Evolutionary conservation across 1,284 basidiomycete genomes (phyloP), one percentile per base, ranked within the genome.

Genomic region (Schizopora paradoxa): DNA sequence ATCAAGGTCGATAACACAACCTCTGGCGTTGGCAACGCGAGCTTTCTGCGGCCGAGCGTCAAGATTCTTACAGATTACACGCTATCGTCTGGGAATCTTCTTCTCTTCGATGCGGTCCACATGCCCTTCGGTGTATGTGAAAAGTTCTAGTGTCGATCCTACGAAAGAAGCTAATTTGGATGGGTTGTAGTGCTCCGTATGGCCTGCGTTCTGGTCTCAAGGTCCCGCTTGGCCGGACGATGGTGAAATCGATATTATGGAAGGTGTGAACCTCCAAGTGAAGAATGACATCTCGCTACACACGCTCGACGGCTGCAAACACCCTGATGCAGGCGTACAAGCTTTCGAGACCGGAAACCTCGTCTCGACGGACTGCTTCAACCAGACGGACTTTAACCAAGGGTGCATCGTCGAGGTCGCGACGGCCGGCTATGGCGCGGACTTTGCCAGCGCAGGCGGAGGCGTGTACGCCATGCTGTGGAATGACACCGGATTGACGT

Each of bases 241-340:
- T 10, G 68, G 68, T 21, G 68, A 70, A 54, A 69, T 70, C 40
- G 68, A 70, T 55, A 68, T 70, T 47, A 53, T 70, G 13, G 67
- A 69, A 50, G 55, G 59, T 22, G 62, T 64, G 31, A 60, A 59
- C 51, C 36, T 50, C n/a, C 29, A 32, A 7, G 49, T 53, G 22
- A 13, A 50, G 31, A 64, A 63, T 36, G 60, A 60, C 39, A 56
- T 56, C 54, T 64, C 64, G 5, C 56, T 65, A 6, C 63, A 65
- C 50, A 62, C 62, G 6, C 45, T 48, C 19, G 37, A 53, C 8
- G 61, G 61, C 10, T 62, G 60, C 51, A 52, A 39, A 0, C 49
- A 52, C 29, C 40, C 50, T 29, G 19, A n/a, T 48, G n/a, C 52
- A 49, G 16, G 14, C 23, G 23, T 16, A 3, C 26, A 16, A 18